These are phyloP conservation scores for Capillidium rhysosporum DNA, from an alignment of 371 early-diverging fungal species.

Conservation along the genomic window DNA sequence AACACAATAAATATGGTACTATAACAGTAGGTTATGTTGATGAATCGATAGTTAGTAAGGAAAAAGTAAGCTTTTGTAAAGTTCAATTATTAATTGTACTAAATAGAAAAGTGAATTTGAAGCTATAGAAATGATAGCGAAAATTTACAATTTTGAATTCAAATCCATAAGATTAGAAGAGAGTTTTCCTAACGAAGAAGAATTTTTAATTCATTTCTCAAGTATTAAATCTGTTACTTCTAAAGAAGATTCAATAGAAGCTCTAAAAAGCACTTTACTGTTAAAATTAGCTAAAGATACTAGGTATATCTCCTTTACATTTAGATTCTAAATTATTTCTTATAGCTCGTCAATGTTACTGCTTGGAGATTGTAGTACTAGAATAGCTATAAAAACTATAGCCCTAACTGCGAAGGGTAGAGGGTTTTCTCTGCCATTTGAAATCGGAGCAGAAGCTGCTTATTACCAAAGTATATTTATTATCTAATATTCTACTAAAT, in stretches of 20 bases:
- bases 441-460: slow-evolving; percentile 37
- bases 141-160: not conserved
- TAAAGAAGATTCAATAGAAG: not conserved
- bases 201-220: not conserved
- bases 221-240: not conserved
- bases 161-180: not conserved
- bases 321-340: not conserved
- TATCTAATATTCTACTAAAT: not conserved
- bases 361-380: slow-evolving; percentile 59
- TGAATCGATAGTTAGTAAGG: not conserved
- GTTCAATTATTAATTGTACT: not conserved
- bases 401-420: slow-evolving; percentile 62
- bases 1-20: not conserved
- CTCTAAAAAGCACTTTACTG: not conserved
- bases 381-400: slow-evolving; percentile 59
- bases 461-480: slow-evolving; percentile 14
- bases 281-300: not conserved
- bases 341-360: slow-evolving; percentile 39
- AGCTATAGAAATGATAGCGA: not conserved
- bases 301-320: not conserved
- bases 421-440: slow-evolving; percentile 62
- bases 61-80: not conserved
- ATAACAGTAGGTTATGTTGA: not conserved
- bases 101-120: not conserved
- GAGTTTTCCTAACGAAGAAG: not conserved